phyloP scores from a whole-genome alignment of 2,329 filamentous ascomycete species.

The Rachicladosporium sp. region DNA sequence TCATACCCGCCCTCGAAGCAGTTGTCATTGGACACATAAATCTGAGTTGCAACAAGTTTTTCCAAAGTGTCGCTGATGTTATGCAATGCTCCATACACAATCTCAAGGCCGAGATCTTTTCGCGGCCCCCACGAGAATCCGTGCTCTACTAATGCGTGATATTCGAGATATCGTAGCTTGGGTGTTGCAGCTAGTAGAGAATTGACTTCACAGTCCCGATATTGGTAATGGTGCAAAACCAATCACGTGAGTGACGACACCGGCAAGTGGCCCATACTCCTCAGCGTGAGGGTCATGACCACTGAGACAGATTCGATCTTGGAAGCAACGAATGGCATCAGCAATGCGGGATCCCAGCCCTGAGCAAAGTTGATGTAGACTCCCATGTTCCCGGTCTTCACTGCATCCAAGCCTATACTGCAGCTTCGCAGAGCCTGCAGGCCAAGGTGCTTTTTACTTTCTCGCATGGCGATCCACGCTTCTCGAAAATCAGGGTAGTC shows the following conservation, averaged over 20 bases:
- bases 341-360: constrained; percentile 2
- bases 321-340: background rate
- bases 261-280: constrained; percentile 1
- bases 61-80: constrained; percentile 2
- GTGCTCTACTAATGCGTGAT: constrained; percentile 1
- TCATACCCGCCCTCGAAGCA: background rate
- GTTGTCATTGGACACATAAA: constrained; percentile 1
- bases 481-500: constrained; percentile 1
- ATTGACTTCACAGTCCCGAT: background rate
- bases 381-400: too few relatives aligned
- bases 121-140: too few relatives aligned
- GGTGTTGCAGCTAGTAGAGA: constrained; percentile 3
- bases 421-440: constrained; percentile 3
- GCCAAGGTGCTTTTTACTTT: background rate
- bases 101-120: background rate
- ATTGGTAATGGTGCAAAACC: constrained; percentile 2
- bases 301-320: constrained; percentile 1
- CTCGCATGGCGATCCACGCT: too few relatives aligned
- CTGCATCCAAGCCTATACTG: constrained; percentile 3
- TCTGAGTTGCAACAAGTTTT: constrained; percentile 3
- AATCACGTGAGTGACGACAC: constrained; percentile 3
- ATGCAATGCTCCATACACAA: constrained; percentile 2
- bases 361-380: too few relatives aligned
- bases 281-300: background rate
- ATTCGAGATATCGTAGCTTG: constrained; percentile 2